Base-by-base conservation (phyloP, 2,329 filamentous ascomycete genomes). In the Talaromyces sp. region DNA sequence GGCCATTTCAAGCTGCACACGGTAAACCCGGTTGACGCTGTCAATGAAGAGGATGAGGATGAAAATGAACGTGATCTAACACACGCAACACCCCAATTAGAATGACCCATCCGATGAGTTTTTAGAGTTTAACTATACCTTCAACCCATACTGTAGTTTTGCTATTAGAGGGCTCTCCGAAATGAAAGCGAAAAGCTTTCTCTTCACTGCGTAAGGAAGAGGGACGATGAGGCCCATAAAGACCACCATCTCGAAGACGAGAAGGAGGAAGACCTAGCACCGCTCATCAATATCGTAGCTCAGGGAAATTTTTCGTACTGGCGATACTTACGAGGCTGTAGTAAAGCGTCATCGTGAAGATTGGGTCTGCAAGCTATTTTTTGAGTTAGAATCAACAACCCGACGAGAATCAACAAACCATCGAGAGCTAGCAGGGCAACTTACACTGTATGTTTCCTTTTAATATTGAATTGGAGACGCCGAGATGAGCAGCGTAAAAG, bases 21-120 rank as follows among this genome's bases (percentile, higher is more conserved):
- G 91, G 79, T 97, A 99, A 72, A 99, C 95, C 67, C 95, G 91
- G 78, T 89, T 90, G 77, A 98, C 93, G 74, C 92, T 96, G 81
- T 99, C 95, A 71, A 98, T 86, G 81, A 99, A 99, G 67, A 99
- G 89, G 67, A 99, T 96, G 63, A 98, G 83, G 72, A 99, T 98
- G 82, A 99, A 99, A 75, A 99, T 94, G 76, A 99, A 99, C 2
- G 92, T 96, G 62, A 99, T 99, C 86, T 89, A 65, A 40, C 36
- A 40, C 14, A 40, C 36, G 27, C 50, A 27, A 47, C 5, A 9
- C 33, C 10, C 18, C 8, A 27, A 47, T 47, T 18, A 47, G 23
- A 1, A 23, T 23, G 8, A 53, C 16, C n/a, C 12, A 16, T 57
- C 8, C 9, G 4, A 51, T 2, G 18, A 12, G 30, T 23, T 12